Evolutionary conservation across 441 rosid species (phyloP).

Genomic region (Adansonia madagascariensis): DNA sequence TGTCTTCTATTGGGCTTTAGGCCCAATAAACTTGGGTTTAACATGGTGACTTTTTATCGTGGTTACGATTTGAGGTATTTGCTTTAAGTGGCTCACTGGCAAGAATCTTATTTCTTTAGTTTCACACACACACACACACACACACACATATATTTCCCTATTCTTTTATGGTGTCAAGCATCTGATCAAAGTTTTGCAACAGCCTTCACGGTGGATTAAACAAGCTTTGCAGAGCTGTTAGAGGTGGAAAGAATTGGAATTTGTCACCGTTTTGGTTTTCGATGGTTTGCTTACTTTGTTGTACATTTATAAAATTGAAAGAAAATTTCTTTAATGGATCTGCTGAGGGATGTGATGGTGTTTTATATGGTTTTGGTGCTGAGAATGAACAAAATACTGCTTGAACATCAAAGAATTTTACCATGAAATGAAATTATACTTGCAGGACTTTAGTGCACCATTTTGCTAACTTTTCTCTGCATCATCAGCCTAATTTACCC

Average conservation of each 20-base stretch:
- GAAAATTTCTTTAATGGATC: slow-evolving; percentile 55
- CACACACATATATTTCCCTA: slow-evolving; percentile 49
- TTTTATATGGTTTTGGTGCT: slow-evolving; percentile 61
- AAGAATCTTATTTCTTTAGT: slow-evolving; percentile 53
- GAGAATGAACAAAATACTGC: slow-evolving; percentile 34
- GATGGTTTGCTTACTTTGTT: slow-evolving; percentile 74
- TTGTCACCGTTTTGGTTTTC: slow-evolving; percentile 77
- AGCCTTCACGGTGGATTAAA: slow-evolving; percentile 70
- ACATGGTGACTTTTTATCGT: slow-evolving; percentile 58
- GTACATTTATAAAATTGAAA: slow-evolving; percentile 64
- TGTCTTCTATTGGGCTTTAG: too few relatives aligned
- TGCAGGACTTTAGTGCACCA: not conserved
- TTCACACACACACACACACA: slow-evolving; percentile 31
- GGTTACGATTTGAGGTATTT: slow-evolving; percentile 68
- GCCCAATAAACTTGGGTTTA: too few relatives aligned
- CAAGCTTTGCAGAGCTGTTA: slow-evolving; percentile 55
- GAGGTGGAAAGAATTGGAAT: slow-evolving; percentile 60
- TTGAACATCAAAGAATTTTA: slow-evolving; percentile 7
- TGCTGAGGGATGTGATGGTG: slow-evolving; percentile 56
- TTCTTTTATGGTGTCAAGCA: slow-evolving; percentile 65
- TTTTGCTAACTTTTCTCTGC: not conserved
- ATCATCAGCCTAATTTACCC: not conserved
- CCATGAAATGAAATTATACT: not conserved
- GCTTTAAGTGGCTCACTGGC: slow-evolving; percentile 57
- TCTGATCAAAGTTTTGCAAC: slow-evolving; percentile 59